These are phyloP conservation scores for Phyllosticta citriasiana DNA, from an alignment of 2,329 filamentous ascomycete genomes.

Conservation along the genomic window DNA sequence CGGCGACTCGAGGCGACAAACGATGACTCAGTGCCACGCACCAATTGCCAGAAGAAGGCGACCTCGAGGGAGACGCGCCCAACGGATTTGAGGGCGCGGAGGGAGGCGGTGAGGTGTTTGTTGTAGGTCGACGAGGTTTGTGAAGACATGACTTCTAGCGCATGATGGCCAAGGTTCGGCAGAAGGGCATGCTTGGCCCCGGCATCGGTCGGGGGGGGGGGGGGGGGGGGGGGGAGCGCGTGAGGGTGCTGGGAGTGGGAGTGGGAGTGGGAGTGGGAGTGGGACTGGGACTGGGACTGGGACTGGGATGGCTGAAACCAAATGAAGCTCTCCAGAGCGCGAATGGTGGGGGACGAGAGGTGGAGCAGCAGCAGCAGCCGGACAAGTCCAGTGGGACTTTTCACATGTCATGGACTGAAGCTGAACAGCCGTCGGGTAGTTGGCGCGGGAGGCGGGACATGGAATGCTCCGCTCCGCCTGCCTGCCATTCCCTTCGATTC, in stretches of 20 bases:
- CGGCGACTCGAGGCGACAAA: not conserved
- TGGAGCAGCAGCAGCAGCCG: not conserved
- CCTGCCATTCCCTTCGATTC: not conserved
- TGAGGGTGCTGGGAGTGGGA: not conserved
- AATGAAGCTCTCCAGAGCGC: not conserved
- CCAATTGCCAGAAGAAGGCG: constrained; percentile 31
- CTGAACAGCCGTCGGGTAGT: not conserved
- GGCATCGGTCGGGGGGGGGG: not conserved
- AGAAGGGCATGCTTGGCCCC: constrained; percentile 4
- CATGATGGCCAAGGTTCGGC: constrained; percentile 1
- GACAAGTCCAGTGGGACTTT: not conserved
- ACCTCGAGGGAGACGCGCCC: constrained; percentile 27
- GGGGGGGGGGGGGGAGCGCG: too few relatives aligned
- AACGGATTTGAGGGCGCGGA: constrained; percentile 20
- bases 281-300: not conserved
- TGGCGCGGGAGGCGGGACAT: not conserved
- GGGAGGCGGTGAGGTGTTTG: not conserved
- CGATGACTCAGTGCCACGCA: constrained; percentile 15
- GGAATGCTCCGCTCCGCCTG: not conserved
- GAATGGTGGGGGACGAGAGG: not conserved
- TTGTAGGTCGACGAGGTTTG: not conserved
- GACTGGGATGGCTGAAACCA: not conserved
- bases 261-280: not conserved
- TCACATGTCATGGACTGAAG: constrained; percentile 3
- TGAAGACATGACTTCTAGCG: constrained; percentile 5